A percentile compares a stretch with the other conserved stretches of the same genome.
Conservation (phyloP, 2,329 filamentous ascomycete species). For the Botrytis elliptica region DNA sequence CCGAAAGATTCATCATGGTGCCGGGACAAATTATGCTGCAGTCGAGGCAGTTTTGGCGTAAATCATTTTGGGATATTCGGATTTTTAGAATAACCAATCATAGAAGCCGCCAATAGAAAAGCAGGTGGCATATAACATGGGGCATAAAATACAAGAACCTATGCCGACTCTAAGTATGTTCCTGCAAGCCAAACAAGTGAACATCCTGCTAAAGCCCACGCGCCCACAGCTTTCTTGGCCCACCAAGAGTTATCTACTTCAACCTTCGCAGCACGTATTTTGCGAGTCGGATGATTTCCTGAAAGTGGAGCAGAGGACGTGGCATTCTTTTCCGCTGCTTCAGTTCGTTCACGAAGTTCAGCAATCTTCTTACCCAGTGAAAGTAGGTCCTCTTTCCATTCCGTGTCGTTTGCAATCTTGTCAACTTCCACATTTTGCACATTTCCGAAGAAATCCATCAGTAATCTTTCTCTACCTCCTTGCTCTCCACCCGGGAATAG, state of each 20-base stretch:
- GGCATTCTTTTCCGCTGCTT: slow-evolving; percentile 38
- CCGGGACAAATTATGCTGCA: slow-evolving; percentile 19
- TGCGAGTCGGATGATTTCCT: slow-evolving; percentile 34
- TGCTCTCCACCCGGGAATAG: slow-evolving; percentile 84
- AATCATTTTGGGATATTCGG: background rate
- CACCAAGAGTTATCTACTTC: slow-evolving; percentile 66
- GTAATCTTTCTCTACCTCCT: slow-evolving; percentile 72
- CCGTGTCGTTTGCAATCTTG: slow-evolving; percentile 46
- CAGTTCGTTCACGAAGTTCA: slow-evolving; percentile 44
- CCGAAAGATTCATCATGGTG: slow-evolving; percentile 12
- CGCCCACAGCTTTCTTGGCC: slow-evolving; percentile 63
- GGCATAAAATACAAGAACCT: background rate
- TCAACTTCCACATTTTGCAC: slow-evolving; percentile 96
- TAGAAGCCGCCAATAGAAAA: background rate
- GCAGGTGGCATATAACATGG: background rate
- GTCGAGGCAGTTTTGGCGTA: slow-evolving; percentile 11
- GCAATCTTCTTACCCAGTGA: slow-evolving; percentile 70
- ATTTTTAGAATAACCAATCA: background rate
- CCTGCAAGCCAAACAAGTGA: slow-evolving; percentile 58
- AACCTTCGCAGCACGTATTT: slow-evolving; percentile 55
- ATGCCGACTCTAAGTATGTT: slow-evolving; percentile 46
- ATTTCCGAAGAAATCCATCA: slow-evolving; percentile 98
- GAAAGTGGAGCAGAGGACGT: slow-evolving; percentile 27
- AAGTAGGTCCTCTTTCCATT: slow-evolving; percentile 70
- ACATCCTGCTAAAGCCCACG: slow-evolving; percentile 60